Evolutionary conservation across 1,139 yeast species (phyloP).

Genomic region (Geotrichum restrictum): DNA sequence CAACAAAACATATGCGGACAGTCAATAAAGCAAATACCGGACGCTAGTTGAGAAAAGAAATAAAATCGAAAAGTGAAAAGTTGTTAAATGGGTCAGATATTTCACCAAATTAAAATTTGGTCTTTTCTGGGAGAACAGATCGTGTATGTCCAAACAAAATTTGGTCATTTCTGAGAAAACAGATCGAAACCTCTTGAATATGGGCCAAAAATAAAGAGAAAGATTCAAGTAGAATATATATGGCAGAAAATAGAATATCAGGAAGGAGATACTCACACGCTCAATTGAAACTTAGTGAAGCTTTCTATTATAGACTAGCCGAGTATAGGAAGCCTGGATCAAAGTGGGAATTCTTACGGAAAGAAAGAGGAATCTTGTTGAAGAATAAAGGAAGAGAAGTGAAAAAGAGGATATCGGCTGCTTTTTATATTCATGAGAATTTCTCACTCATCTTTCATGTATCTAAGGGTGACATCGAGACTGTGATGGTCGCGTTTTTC

Average conservation of each 20-base stretch:
- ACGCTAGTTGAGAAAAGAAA: neutral
- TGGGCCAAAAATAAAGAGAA: no score
- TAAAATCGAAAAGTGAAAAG: conserved; percentile 2
- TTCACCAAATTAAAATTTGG: neutral
- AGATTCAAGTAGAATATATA: no score
- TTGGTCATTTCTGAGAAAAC: no score
- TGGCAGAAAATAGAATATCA: no score
- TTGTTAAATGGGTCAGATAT: neutral
- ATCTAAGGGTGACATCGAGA: no score
- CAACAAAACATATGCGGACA: no score
- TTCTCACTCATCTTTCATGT: no score
- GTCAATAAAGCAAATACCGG: neutral
- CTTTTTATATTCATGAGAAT: no score
- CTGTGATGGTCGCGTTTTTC: neutral
- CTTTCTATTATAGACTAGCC: neutral
- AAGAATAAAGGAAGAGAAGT: neutral
- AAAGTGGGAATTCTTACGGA: no score
- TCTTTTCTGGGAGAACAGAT: neutral
- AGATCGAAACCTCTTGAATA: no score
- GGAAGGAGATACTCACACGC: neutral
- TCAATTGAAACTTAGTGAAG: neutral
- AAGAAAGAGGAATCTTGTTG: no score
- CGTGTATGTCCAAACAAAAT: neutral
- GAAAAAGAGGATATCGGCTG: neutral
- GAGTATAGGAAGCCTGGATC: neutral